Base-by-base conservation (phyloP, 176 grass and related monocot species). In the Oryza brachyantha region DNA sequence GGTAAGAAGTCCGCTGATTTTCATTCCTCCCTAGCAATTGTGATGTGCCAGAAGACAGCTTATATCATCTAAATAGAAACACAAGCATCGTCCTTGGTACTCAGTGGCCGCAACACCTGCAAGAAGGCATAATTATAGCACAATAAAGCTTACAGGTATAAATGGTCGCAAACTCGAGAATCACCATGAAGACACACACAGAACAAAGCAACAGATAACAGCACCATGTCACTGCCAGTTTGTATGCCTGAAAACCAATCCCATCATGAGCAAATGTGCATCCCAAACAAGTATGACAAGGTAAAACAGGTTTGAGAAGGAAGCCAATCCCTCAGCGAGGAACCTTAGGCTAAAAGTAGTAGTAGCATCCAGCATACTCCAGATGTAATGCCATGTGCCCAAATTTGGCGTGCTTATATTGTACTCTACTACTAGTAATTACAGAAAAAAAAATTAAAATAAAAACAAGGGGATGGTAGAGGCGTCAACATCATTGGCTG, bases 1-100 rank as follows among this genome's bases (percentile, higher is more conserved):
- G 66, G 96, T 93, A 38, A 99, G 75, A 0, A 99, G 90, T 31
- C 85, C 92, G 4, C 80, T 95, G 64, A 99, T 41, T 81, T 90
- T 92, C 92, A 98, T 98, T 60, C 34, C 25, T 48, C 34, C 10
- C 52, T 60, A 63, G 42, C 71, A 42, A 79, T 24, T 1, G 35
- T n/a, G 62, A 0, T 1, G 10, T 7, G 0, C 3, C 14, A 57
- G 4, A 48, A 16, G 34, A 66, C 57, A 9, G 8, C 12, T 52
- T n/a, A 39, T 79, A 75, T 88, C 75, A 84, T 88, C 46, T 48
- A 22, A 73, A 59, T 0, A 62, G 1, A 3, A n/a, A 40, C 52
- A 25, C 0, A 14, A 76, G 45, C 29, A 39, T 13, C 38, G 26
- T 62, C 50, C 48, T 79, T 11, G 48, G 2, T 52, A 13, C 3